Evolutionary conservation across 2,329 filamentous ascomycete genomes (phyloP), one percentile per base, ranked within the genome.

Genomic region (Chaetomium strumarium): DNA sequence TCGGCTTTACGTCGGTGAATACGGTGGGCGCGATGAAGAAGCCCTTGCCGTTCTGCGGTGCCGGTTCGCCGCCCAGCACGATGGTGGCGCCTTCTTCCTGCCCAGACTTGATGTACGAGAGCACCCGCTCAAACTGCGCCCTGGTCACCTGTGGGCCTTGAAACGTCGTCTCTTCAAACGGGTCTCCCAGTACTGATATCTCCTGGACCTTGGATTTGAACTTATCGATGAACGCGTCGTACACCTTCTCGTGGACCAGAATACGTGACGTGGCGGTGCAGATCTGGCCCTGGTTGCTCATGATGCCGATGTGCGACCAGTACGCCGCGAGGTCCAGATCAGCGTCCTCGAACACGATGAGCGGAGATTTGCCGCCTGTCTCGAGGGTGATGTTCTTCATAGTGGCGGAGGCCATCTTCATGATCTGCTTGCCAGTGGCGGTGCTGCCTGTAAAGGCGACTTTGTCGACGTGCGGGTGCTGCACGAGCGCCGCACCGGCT

Each of bases 361-460:
- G 70, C 2, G 80, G 80, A 17, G 74, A 79, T 67, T 84, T 84
- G 57, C 81, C 81, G 44, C 80, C 81, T n/a, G 78, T 79, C 66
- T 83, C 79, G 16, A 82, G 72, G 3, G 78, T 81, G 55, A 82
- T 79, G 65, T 81, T 81, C 69, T 82, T 83, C 68, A 79, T 70
- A 45, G 73, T 86, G 0, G 75, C 70, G 2, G 81, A 74, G 1
- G 85, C 84, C 71, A 80, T 76, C 66, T 85, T 86, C 84, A 88
- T 87, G 58, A 88, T 86, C 62, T 84, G 77, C 55, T 80, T 79
- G 30, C 82, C 85, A 1, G 84, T 88, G 8, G 73, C 74, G 1
- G 85, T 88, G 50, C 79, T 84, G 51, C 85, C 86, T 0, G 85
- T 88, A 60, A 89, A 88, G 4, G 84, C 84, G 53, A 89, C 73